Evolutionary conservation across 768 basidiomycete species (phyloP).

Genomic region (Russula earlei): DNA sequence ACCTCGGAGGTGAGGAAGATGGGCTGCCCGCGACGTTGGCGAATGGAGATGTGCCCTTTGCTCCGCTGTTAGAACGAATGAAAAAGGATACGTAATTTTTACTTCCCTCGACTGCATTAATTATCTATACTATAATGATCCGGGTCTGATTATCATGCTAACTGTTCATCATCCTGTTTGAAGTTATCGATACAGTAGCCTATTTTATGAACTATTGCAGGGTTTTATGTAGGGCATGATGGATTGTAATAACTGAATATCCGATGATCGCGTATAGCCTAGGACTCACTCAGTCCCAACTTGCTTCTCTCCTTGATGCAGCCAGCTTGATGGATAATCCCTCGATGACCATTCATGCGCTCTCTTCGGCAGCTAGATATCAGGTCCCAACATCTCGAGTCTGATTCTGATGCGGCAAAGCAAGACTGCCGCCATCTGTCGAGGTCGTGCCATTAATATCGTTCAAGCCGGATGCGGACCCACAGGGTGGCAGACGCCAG

Average conservation of each 20-base stretch:
- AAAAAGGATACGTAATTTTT: conserved; percentile 9
- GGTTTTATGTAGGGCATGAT: not conserved
- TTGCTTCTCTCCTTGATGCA: too few relatives aligned
- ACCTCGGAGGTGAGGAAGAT: not conserved
- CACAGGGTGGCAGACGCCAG: not conserved
- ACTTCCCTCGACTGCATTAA: not conserved
- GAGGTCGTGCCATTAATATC: not conserved
- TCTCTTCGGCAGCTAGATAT: not conserved
- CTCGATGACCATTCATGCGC: not conserved
- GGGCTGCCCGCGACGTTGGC: not conserved
- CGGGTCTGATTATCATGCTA: not conserved
- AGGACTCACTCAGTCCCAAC: too few relatives aligned
- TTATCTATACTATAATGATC: not conserved
- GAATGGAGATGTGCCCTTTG: not conserved
- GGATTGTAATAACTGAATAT: not conserved
- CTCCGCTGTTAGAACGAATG: not conserved
- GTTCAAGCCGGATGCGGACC: conserved; percentile 2
- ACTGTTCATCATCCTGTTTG: not conserved
- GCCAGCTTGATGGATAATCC: not conserved
- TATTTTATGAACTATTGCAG: not conserved
- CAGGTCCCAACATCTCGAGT: not conserved
- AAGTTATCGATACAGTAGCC: not conserved
- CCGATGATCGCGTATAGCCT: too few relatives aligned
- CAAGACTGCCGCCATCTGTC: not conserved
- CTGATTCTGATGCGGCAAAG: not conserved